These are phyloP conservation scores for Tolypocladium paradoxum DNA, from an alignment of 2,329 filamentous ascomycete species.

Conservation along the genomic window DNA sequence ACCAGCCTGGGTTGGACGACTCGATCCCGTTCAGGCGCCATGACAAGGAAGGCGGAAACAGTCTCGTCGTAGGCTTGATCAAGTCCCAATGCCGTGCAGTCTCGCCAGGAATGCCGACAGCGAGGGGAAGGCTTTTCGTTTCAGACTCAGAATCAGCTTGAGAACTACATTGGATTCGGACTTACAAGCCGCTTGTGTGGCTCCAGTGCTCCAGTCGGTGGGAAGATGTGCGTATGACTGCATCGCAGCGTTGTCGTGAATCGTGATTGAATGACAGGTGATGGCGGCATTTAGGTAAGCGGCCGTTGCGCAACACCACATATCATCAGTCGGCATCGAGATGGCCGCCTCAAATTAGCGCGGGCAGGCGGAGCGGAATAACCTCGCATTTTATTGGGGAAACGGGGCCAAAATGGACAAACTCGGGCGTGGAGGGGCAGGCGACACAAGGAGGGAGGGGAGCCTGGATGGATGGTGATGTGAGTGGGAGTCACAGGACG, in stretches of 20 bases:
- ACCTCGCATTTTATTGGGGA: background rate
- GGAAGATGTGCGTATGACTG: no score
- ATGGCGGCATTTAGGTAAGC: background rate
- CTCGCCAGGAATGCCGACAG: no score
- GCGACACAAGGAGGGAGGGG: background rate
- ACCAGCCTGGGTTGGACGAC: no score
- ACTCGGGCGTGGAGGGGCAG: background rate
- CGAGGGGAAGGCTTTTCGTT: no score
- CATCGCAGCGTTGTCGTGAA: background rate
- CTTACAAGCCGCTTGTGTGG: no score
- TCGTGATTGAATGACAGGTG: background rate
- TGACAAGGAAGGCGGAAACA: no score
- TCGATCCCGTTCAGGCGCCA: no score
- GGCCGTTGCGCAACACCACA: background rate
- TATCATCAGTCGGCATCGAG: background rate
- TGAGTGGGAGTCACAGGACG: background rate
- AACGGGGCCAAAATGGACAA: background rate
- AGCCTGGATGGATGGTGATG: background rate
- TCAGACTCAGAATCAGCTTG: no score
- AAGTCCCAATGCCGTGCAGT: no score
- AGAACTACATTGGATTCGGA: no score
- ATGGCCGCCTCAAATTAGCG: background rate
- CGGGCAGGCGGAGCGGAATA: background rate
- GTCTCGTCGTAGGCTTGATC: no score
- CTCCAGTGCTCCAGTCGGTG: no score